A percentile compares a stretch with the other conserved stretches of the same genome.
phyloP scores from a whole-genome alignment of 345 rosid genomes.

The Trapa bicornis region DNA sequence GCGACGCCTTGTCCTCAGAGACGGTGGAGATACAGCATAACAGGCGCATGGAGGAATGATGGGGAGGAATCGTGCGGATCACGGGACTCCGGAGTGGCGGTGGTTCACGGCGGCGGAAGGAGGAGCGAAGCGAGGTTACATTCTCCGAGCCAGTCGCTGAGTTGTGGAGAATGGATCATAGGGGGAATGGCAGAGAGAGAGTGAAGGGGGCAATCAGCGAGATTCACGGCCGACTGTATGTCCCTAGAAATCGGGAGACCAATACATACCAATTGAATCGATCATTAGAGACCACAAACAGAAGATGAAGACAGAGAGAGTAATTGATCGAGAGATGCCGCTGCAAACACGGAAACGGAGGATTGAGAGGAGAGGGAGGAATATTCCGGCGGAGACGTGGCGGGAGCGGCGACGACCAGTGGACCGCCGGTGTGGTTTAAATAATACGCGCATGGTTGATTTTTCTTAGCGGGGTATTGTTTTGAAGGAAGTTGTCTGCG shows the following conservation, averaged over 20 bases:
- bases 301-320: neutral
- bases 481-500: no score
- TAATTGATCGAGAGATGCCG: neutral
- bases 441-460: no score
- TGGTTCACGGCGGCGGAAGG: no score
- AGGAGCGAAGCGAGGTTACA: no score
- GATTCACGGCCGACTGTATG: no score
- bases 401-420: neutral
- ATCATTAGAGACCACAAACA: no score
- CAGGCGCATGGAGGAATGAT: slow-evolving; percentile 6
- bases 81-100: no score
- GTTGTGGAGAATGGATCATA: neutral
- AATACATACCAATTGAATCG: no score
- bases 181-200: neutral
- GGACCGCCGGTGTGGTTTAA: no score
- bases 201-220: neutral
- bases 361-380: neutral
- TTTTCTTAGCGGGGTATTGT: no score
- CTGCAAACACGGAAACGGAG: neutral
- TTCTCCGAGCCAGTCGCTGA: no score
- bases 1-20: slow-evolving; percentile 24
- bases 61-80: neutral
- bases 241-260: no score
- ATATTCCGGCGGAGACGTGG: neutral
- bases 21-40: slow-evolving; percentile 24